These are phyloP conservation scores for Hyaloperonospora arabidopsidis DNA, from an alignment of 352 stramenopile genomes.

Conservation along the genomic window DNA sequence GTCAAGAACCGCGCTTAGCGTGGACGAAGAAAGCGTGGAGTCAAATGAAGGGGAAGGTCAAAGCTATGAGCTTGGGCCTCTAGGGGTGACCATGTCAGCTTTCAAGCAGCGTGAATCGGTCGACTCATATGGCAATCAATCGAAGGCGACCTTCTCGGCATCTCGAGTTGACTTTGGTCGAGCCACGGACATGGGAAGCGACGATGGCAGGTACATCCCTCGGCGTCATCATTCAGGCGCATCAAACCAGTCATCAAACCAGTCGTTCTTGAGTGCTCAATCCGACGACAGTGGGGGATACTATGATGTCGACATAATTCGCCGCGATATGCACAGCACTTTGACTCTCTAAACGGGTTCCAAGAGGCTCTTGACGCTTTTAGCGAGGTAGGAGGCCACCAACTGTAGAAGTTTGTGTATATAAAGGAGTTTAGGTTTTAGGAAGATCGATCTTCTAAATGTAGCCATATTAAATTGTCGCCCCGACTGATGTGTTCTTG, in stretches of 20 bases:
- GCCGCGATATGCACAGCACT: constrained; percentile 16
- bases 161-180: constrained; percentile 28
- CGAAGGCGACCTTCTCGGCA: constrained; percentile 14
- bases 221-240: constrained; percentile 23
- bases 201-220: constrained; percentile 25
- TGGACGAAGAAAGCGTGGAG: constrained; percentile 18
- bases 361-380: constrained; percentile 7
- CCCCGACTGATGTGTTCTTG: too few species aligned
- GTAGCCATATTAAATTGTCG: too few species aligned
- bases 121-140: constrained; percentile 27
- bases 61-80: constrained; percentile 21
- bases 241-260: constrained; percentile 46
- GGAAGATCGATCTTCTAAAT: too few species aligned
- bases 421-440: constrained; percentile 18
- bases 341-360: constrained; percentile 18
- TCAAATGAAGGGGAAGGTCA: constrained; percentile 16
- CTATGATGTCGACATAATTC: constrained; percentile 33
- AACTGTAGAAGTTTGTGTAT: constrained; percentile 22
- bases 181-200: constrained; percentile 26
- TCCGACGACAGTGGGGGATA: constrained; percentile 57
- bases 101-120: constrained; percentile 21
- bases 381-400: constrained; percentile 20
- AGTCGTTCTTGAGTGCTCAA: constrained; percentile 48
- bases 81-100: constrained; percentile 21
- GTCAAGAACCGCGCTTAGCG: constrained; percentile 42